A percentile compares a stretch with the other conserved stretches of the same genome.
phyloP scores from a whole-genome alignment of 768 basidiomycete species.

The Rhizopogon rudus region DNA sequence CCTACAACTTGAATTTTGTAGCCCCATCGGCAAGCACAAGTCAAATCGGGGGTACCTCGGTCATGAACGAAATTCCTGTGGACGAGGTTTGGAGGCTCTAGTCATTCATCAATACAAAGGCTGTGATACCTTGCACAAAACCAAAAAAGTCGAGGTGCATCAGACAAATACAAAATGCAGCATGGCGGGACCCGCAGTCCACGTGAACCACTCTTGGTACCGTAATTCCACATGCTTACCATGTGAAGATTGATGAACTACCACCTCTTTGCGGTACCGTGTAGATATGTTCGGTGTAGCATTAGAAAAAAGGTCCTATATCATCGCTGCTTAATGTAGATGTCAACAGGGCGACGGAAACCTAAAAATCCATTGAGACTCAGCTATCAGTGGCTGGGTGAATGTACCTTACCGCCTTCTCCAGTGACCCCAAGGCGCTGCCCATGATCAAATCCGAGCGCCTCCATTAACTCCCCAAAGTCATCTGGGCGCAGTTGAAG shows the following conservation, averaged over 20 bases:
- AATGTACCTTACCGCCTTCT: conserved; percentile 52
- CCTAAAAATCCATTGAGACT: neutral
- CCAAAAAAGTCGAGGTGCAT: neutral
- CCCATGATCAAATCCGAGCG: conserved; percentile 57
- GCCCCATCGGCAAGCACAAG: too few species aligned
- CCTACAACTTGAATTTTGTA: neutral
- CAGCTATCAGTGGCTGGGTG: neutral
- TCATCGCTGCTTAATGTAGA: neutral
- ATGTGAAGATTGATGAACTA: neutral
- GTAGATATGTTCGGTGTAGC: neutral
- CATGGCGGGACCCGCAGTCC: neutral
- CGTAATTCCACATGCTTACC: neutral
- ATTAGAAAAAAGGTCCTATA: neutral
- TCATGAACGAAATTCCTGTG: neutral
- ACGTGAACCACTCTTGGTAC: neutral
- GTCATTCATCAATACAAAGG: neutral
- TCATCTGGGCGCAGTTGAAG: conserved; percentile 59
- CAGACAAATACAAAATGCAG: neutral
- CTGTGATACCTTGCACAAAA: neutral
- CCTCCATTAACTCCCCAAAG: conserved; percentile 48
- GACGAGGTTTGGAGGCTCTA: neutral
- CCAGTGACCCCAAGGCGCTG: conserved; percentile 49
- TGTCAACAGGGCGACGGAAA: neutral
- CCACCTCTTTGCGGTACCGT: neutral
- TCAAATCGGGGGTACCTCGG: neutral